These are phyloP conservation scores for Pleurotus djamor DNA, from an alignment of 768 basidiomycete genomes.

Conservation along the genomic window DNA sequence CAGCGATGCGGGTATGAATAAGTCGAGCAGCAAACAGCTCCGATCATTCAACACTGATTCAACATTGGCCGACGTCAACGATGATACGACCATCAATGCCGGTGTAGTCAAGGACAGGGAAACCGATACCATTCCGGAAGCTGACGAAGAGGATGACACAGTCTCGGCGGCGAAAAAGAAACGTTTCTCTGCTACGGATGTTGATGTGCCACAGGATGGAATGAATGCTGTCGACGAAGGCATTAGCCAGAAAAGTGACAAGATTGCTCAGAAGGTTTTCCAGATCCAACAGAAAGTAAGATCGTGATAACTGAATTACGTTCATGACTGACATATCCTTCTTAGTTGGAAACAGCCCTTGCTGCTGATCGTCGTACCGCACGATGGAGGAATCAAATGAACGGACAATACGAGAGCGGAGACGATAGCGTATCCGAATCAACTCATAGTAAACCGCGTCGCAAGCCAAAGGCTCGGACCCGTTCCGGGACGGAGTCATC, in stretches of 20 bases:
- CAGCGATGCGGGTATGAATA: conserved; percentile 45
- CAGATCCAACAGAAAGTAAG: conserved; percentile 90
- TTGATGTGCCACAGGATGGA: conserved; percentile 66
- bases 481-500: conserved; percentile 69
- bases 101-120: conserved; percentile 6
- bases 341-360: conserved; percentile 74
- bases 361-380: conserved; percentile 51
- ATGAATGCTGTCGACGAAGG: conserved; percentile 88
- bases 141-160: conserved; percentile 48
- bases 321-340: conserved; percentile 6
- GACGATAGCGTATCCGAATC: conserved; percentile 56
- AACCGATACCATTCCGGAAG: conserved; percentile 48
- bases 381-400: conserved; percentile 32
- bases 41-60: conserved; percentile 80
- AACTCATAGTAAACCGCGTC: conserved; percentile 37
- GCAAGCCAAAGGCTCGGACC: conserved; percentile 40
- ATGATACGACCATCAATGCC: conserved; percentile 1
- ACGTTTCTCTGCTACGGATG: conserved; percentile 73
- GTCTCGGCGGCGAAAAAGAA: conserved; percentile 57
- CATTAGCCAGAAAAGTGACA: conserved; percentile 82
- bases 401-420: conserved; percentile 40
- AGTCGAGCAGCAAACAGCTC: conserved; percentile 43
- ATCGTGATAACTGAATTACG: not conserved
- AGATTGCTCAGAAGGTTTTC: conserved; percentile 83
- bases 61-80: conserved; percentile 41